Base-by-base conservation (phyloP, 192 early-diverging fungal genomes). In the Thoreauomyces humboldtii region DNA sequence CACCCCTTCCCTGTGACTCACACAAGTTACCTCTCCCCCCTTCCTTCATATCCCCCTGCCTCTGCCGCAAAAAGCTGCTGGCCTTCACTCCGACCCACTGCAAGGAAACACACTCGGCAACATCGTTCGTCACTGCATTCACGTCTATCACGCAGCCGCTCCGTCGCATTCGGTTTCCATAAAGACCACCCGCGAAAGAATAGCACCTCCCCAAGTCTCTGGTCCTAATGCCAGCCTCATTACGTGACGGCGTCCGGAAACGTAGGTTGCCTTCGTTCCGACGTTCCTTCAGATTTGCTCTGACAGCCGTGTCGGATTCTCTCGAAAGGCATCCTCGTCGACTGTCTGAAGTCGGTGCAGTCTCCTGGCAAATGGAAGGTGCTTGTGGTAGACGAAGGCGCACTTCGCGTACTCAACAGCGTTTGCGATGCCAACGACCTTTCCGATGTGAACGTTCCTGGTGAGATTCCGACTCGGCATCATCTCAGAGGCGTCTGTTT, bases 401-500 rank as follows among this genome's bases (percentile, higher is more conserved):
- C 89, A 17, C 69, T 86, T 38, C 79, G 85, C 27, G 80, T 94
- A 42, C 68, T 93, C n/a, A 87, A 83, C 59, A 82, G 81, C 7
- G 80, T 85, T 6, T 88, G 87, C 74, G 90, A 91, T 61, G 87
- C 88, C 77, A 78, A 81, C 70, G 87, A 90, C 63, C 84, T 90
- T 50, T 63, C 86, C 12, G 86, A 90, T 59, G 84, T 83, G 57
- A 88, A 88, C 42, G 84, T 93, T 38, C 90, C 86, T 31, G 81
- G 88, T 87, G 36, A 22, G 53, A 32, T 19, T 5, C 15, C 25
- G 25, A 46, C 44, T 6, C 17, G 9, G 9, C 17, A 17, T 41
- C 38, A 12, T 17, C 17, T 41, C 17, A 9, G 17, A 41, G 47
- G 12, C 12, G 9, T 9, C 47, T 24, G 47, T 24, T 9, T 9